Evolutionary conservation across 2,329 filamentous ascomycete genomes (phyloP), one percentile per base, ranked within the genome.

Genomic region (Trichoderma arundinaceum): DNA sequence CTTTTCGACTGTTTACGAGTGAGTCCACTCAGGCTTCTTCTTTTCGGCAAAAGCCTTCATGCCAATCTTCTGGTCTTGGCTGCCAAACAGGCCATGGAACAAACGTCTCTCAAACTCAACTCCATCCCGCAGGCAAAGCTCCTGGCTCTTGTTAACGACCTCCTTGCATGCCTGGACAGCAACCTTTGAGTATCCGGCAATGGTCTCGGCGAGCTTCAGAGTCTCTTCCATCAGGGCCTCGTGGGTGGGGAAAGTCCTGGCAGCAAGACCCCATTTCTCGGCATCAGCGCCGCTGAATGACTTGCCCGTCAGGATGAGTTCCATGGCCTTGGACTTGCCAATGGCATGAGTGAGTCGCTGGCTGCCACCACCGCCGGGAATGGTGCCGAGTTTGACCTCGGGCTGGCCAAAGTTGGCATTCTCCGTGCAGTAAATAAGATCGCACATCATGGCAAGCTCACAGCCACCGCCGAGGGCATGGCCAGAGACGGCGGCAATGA

Each of bases 81-180:
- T 96, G 22, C 94, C 95, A 81, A 99, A 99, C 74, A 97, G 75
- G 32, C 89, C 86, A 79, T 99, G 95, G 83, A 99, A 99, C 39
- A 98, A 85, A 61, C 94, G 87, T 75, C 95, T 86, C 85, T 99
- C 95, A 79, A 88, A 98, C 81, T 99, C 95, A 1, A 99, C 91
- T 13, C 95, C 95, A 74, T 98, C 95, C 71, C 91, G 83, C 67
- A 99, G 81, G 3, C 90, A 84, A 71, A 97, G 80, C 73, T 99
- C 95, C 83, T 98, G 94, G 78, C 93, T 97, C 88, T 97, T 98
- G 78, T 98, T 97, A 64, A 99, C 94, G n/a, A 95, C 94, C 83
- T 99, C 95, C 84, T 99, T 99, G 65, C 87, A 90, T 10, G 91
- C 95, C 80, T 92, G 88, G 66, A 96, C 88, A 1, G 94, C 91